Conservation (phyloP, 805 yeast species). For the Zygoascus bituminiphila region DNA sequence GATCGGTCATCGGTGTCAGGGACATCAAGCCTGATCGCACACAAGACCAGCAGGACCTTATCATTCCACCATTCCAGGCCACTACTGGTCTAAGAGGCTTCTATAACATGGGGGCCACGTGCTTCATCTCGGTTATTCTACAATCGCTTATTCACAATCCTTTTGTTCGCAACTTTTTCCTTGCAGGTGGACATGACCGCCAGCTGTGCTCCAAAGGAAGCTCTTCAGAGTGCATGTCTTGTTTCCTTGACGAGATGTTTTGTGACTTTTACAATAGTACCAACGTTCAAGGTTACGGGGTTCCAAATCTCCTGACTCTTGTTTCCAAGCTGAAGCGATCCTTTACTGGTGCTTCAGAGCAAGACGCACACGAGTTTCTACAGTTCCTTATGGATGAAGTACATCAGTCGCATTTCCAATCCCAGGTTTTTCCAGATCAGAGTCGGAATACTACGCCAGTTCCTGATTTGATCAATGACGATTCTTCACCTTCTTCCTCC, state of each 20-base stretch:
- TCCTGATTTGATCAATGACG: constrained; percentile 4
- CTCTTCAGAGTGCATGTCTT: constrained; percentile 55
- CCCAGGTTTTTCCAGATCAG: constrained; percentile 7
- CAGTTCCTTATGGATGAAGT: constrained; percentile 83
- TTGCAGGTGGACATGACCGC: constrained; percentile 67
- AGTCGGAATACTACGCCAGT: not conserved
- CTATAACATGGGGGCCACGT: constrained; percentile 92
- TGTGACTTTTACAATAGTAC: constrained; percentile 62
- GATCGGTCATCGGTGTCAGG: constrained; percentile 6
- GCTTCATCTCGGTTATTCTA: constrained; percentile 90
- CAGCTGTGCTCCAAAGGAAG: constrained; percentile 25
- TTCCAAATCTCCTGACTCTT: constrained; percentile 70
- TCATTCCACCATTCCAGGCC: constrained; percentile 43
- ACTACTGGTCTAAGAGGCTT: constrained; percentile 80
- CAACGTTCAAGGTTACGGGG: constrained; percentile 63
- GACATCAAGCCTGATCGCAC: not conserved
- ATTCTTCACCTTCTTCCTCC: constrained; percentile 1
- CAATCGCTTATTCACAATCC: constrained; percentile 92
- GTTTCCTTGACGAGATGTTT: constrained; percentile 76
- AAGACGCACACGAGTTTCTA: constrained; percentile 98
- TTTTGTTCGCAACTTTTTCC: constrained; percentile 64
- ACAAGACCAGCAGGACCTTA: not conserved
- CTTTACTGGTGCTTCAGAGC: constrained; percentile 93
- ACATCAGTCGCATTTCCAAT: constrained; percentile 36
- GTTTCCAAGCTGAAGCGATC: constrained; percentile 75